These are phyloP conservation scores for Stropharia rugosoannulata DNA, from an alignment of 768 basidiomycete genomes.

Conservation along the genomic window DNA sequence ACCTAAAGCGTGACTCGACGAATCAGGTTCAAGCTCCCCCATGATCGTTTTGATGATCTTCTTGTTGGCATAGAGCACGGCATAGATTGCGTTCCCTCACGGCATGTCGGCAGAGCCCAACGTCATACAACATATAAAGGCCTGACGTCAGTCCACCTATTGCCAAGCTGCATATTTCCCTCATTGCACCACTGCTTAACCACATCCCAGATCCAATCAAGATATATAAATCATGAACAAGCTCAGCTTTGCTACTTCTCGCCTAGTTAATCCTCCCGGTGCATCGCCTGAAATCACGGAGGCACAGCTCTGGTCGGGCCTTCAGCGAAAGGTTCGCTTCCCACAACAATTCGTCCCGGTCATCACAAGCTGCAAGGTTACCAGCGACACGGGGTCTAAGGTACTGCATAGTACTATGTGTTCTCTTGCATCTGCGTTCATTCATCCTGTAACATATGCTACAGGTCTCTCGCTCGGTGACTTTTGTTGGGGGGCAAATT, in stretches of 20 bases:
- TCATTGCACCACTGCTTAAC: too few species aligned
- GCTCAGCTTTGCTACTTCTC: constrained; percentile 22
- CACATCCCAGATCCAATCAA: too few species aligned
- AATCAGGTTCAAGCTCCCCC: too few species aligned
- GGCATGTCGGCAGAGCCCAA: too few species aligned
- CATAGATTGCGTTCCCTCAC: too few species aligned
- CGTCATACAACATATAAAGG: too few species aligned
- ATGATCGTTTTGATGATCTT: too few species aligned
- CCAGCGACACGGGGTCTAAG: constrained; percentile 21
- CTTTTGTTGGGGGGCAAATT: constrained; percentile 12
- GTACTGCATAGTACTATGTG: background rate
- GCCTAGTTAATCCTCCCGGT: constrained; percentile 24
- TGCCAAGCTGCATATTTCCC: too few species aligned
- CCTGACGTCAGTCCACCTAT: too few species aligned
- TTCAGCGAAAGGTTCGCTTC: constrained; percentile 25
- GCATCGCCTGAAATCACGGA: constrained; percentile 22
- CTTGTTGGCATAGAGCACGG: too few species aligned
- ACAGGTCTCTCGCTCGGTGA: constrained; percentile 17
- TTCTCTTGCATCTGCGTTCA: background rate
- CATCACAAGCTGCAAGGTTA: constrained; percentile 18
- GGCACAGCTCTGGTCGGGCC: constrained; percentile 26
- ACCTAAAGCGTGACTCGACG: too few species aligned
- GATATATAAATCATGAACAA: constrained; percentile 12
- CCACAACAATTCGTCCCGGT: constrained; percentile 22
- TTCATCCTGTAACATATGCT: background rate